Conservation (phyloP, 129 eudicot species). For the Gnaphalium uliginosum region DNA sequence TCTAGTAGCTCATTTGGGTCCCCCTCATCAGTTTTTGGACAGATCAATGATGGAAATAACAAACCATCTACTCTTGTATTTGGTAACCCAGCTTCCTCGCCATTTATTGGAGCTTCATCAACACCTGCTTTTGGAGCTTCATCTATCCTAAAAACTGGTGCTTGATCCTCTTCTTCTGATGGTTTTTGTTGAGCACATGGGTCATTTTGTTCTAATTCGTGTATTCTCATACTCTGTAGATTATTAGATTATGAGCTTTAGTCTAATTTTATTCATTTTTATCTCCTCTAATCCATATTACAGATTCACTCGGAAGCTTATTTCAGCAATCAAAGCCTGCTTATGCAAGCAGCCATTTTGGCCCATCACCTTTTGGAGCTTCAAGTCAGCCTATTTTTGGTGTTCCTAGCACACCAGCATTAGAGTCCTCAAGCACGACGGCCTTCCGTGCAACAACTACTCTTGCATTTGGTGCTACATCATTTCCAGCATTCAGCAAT, state of each 20-base stretch:
- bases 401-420: background rate
- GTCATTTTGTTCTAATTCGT: background rate
- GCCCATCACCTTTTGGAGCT: background rate
- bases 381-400: background rate
- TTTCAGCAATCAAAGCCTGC: slow-evolving; percentile 26
- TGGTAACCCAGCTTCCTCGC: slow-evolving; percentile 30
- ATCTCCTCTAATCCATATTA: slow-evolving; percentile 4
- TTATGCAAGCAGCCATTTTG: background rate
- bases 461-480: background rate
- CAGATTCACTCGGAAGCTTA: background rate
- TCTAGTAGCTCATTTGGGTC: slow-evolving; percentile 71
- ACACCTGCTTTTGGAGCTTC: slow-evolving; percentile 83
- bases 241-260: background rate
- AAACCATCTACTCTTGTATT: slow-evolving; percentile 85
- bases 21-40: slow-evolving; percentile 6
- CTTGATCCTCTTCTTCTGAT: slow-evolving; percentile 64
- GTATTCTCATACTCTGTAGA: background rate
- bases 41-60: slow-evolving; percentile 6
- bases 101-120: slow-evolving; percentile 77
- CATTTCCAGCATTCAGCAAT: background rate
- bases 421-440: background rate
- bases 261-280: background rate
- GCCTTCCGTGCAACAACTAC: background rate
- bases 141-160: slow-evolving; percentile 65
- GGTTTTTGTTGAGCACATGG: slow-evolving; percentile 24